Evolutionary conservation across 306 rosid species (phyloP), one percentile per base, ranked within the genome.

Genomic region (Alnus rubra): DNA sequence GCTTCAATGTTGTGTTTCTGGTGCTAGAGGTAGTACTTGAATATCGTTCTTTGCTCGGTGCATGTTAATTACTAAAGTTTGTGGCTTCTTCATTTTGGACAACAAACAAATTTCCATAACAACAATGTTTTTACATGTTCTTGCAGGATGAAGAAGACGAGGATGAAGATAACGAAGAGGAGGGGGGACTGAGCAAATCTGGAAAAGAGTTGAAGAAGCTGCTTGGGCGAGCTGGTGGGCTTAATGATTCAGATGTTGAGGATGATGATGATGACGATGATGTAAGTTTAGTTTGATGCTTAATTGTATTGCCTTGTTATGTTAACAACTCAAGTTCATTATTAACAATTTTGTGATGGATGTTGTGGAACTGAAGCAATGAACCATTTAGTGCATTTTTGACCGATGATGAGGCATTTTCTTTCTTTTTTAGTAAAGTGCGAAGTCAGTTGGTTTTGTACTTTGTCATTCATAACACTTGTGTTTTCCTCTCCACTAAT

Each of bases 201-300:
- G 97, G 98, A 69, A 94, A 94, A 82, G 98, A 94, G 90, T 87
- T 91, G 87, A 92, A 94, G 90, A 91, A 92, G 89, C 75, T 92
- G 78, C 93, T 91, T 76, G 97, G 94, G 78, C 87, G 92, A 59
- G 4, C 92, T 79, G 77, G 89, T 73, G 97, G 97, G 56, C 71
- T 92, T 74, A 81, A 82, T 88, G 97, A 91, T 72, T 94, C 97
- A 49, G 98, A 92, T 73, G 97, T 85, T 47, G 98, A 92, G 10
- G 98, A 94, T 0, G 97, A 94, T 0, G 97, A 91, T 0, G 97
- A 92, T 0, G 92, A 82, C 0, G 92, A 91, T 0, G 92, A 89
- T 28, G 98, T 90, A 84, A 60, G 82, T 75, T 65, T 8, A 39
- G 49, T 68, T 45, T 42, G 68, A 9, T 64, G 33, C 74, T 23